Evolutionary conservation across 805 yeast species (phyloP), one percentile per base, ranked within the genome.

Genomic region (Starmerella potacharoeniae): DNA sequence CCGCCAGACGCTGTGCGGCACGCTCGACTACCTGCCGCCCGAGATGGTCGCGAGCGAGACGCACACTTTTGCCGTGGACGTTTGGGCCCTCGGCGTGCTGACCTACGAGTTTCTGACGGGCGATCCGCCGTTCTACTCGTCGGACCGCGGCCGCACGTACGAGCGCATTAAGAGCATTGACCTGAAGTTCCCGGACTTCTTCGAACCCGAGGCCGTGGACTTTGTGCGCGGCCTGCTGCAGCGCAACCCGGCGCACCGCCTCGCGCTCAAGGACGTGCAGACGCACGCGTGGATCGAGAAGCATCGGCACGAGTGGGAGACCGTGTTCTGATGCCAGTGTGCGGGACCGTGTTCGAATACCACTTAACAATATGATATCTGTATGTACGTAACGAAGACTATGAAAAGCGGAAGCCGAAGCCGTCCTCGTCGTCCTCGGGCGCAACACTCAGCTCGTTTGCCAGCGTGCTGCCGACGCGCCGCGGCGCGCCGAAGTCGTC

Each of bases 21-120:
- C 98, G 0, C 73, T 91, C 42, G 97, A 93, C 69, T 91, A 91
- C 63, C 70, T 93, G 14, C 95, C 97, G 0, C 98, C 98, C 7
- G 98, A 91, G 70, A 83, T 93, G 85, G 86, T 91, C 6, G 93
- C 84, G 58, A 82, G 86, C 1, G 81, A 78, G 62, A 85, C 82
- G 10, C 93, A 91, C 63, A 91, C 85, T 62, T 76, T 75, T 52
- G 75, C 75, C 51, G 95, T 88, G 0, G 98, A 91, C 66, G 77
- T 84, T 3, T 91, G 98, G 98, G 87, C 97, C 0, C 72, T 91
- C 53, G 98, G 98, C 0, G 81, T 91, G 2, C 68, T 91, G 39
- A 77, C 89, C 58, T 91, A 84, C 65, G 98, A 91, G 68, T 77
- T 93, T 51, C 70, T 91, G 1, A 89, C 84, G 4, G 97, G 97